These are phyloP conservation scores for Kwoniella dejecticola DNA, from an alignment of 768 basidiomycete species.

Conservation along the genomic window DNA sequence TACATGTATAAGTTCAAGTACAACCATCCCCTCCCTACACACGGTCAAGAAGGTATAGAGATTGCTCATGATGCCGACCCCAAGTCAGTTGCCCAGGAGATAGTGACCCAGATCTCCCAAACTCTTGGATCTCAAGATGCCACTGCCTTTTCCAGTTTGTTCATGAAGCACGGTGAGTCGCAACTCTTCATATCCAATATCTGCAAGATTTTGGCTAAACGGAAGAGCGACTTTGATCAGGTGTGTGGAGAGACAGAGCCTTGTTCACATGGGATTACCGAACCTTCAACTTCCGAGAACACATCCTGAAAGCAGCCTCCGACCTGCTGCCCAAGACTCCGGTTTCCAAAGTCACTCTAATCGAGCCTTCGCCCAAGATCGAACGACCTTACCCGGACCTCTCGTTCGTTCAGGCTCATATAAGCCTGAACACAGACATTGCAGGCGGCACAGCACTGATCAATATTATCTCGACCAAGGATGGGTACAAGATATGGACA, in stretches of 20 bases:
- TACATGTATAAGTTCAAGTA: constrained; percentile 34
- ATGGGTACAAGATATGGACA: constrained; percentile 64
- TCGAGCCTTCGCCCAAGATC: constrained; percentile 28
- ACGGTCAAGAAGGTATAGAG: constrained; percentile 8
- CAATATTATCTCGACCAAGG: constrained; percentile 61
- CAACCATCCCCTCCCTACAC: constrained; percentile 21
- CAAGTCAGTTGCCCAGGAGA: background rate
- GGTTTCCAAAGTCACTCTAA: constrained; percentile 23
- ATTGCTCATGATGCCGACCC: constrained; percentile 10
- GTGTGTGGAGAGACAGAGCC: constrained; percentile 65
- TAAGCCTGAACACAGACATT: constrained; percentile 61
- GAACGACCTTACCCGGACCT: constrained; percentile 57
- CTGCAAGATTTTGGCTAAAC: background rate
- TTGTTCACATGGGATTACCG: constrained; percentile 68
- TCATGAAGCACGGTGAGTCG: constrained; percentile 29
- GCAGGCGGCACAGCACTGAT: constrained; percentile 63
- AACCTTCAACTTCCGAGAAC: constrained; percentile 60
- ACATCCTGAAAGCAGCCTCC: constrained; percentile 51
- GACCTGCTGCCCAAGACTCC: constrained; percentile 57
- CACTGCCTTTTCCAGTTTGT: constrained; percentile 23
- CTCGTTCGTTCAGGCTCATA: constrained; percentile 64
- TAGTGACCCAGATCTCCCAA: constrained; percentile 4
- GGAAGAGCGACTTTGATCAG: background rate
- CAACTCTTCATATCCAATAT: background rate
- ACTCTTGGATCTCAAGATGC: constrained; percentile 13